Evolutionary conservation across 2,329 filamentous ascomycete genomes (phyloP).

Genomic region (Penicillium sp.): DNA sequence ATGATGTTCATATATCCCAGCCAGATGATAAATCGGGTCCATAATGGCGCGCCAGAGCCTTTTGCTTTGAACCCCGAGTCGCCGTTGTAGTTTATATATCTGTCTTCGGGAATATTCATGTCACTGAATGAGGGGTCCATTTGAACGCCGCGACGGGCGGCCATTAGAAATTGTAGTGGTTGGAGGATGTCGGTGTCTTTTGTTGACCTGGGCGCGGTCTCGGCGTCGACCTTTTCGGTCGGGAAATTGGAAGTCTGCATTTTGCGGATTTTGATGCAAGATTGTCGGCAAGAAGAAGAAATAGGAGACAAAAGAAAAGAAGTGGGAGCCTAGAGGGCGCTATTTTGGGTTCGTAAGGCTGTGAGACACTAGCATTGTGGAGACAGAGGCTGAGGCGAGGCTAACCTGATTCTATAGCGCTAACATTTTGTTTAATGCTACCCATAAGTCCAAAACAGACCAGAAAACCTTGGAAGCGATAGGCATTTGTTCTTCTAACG

Average conservation of each 20-base stretch:
- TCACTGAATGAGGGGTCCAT: neutral
- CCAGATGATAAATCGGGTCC: neutral
- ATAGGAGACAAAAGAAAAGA: neutral
- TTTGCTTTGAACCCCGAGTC: neutral
- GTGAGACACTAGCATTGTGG: too few relatives aligned
- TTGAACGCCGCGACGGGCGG: neutral
- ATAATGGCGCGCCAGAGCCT: neutral
- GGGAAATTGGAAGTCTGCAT: neutral
- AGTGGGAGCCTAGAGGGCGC: neutral
- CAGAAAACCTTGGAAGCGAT: too few relatives aligned
- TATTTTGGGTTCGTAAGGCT: too few relatives aligned
- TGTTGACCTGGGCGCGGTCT: neutral
- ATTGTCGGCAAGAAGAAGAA: too few relatives aligned
- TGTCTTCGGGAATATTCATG: neutral
- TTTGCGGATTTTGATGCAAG: neutral
- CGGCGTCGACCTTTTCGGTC: neutral
- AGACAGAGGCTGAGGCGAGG: too few relatives aligned
- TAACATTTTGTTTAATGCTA: too few relatives aligned
- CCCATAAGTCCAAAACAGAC: too few relatives aligned
- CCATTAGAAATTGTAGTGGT: neutral
- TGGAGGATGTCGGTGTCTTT: neutral
- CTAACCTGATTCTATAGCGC: too few relatives aligned
- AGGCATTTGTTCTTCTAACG: too few relatives aligned
- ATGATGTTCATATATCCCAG: neutral
- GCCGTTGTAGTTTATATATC: neutral